Evolutionary conservation across 108 stramenopile genomes (phyloP), one percentile per base, ranked within the genome.

Genomic region (Nannochloropsis granulata): DNA sequence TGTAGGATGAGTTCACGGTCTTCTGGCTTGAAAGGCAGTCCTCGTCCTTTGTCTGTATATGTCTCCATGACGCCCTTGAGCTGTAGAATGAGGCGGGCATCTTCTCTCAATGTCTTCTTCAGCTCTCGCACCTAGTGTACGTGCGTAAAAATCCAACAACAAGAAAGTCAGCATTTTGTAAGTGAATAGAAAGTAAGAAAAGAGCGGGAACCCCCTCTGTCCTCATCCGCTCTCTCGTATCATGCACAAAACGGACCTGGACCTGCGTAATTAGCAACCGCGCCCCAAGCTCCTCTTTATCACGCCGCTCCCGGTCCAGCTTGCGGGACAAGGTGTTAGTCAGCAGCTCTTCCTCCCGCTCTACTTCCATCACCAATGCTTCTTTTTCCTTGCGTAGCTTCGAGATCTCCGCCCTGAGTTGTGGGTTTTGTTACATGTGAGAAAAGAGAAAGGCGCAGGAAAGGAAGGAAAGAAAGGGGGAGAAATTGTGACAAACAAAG

Each of bases 251-350:
- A 71, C 56, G 56, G 8, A 71, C 56, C n/a, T 71, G 56, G 7
- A n/a, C n/a, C 56, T n/a, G 56, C 10, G 5, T 10, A 5, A 7
- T n/a, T 8, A 42, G 80, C 80, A 81, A 24, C 12, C 25, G 80
- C 3, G 25, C 25, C 24, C 24, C 26, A 8, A 42, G 24, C 19
- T 19, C 34, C 5, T 25, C 80, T 34, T 42, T 81, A 21, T 81
- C 80, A 16, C 23, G 16, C 3, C 80, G 25, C 13, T 42, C 25
- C 10, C 80, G 14, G 8, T 83, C 83, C 44, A 87, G 83, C 81
- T 87, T 84, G 80, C 82, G 82, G n/a, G 43, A 79, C n/a, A 87
- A 80, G 43, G 79, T 87, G 83, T 84, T 87, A 71, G 87, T 87
- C n/a, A 87, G 71, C 23, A 80, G 83, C 83, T 86, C 86, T 80